Base-by-base conservation (phyloP, 305 asterid genomes). In the Rubia occidens region DNA sequence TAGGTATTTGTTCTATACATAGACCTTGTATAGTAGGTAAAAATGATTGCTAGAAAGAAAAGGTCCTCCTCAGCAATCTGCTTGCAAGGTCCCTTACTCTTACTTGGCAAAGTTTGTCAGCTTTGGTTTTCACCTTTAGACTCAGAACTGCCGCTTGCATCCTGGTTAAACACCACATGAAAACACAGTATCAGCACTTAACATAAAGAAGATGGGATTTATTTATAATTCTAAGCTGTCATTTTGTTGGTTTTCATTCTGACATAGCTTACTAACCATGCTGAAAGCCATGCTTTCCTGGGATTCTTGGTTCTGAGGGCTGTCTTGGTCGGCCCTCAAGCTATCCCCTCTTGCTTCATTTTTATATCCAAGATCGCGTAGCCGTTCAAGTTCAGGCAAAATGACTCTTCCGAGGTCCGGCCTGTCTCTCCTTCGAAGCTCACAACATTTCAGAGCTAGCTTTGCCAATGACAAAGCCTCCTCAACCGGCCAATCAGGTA, bases 391-490 rank as follows among this genome's bases (percentile, higher is more conserved):
- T 78, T 85, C 94, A 4, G 96, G 93, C 72, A 89, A 71, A 75
- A 91, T 76, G 60, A 80, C 87, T 4, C 81, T 75, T 71, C 85
- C 89, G 64, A 91, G 93, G 80, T 89, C 88, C 0, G 95, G 97
- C 42, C 97, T 73, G 71, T 89, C 96, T 76, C 73, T 87, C 82
- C 78, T 85, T 83, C 95, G 87, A 76, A 91, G 77, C 71, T 91
- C 95, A 66, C 95, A 86, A 78, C 97, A 91, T 71, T 76, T 69
- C 21, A 89, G 71, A 54, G 94, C 88, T 77, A 89, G 42, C 71
- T 85, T 77, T 2, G 96, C 96, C 20, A 81, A 79, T 35, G 88
- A 75, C n/a, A 86, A 47, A 24, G 90, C 84, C 59, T 84, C 95
- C 82, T 83, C 84, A 26, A 86, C 72, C 8, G 97, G 96, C 94